These are phyloP conservation scores for Ustilago vetiveriae DNA, from an alignment of 1,284 basidiomycete species.

Conservation along the genomic window DNA sequence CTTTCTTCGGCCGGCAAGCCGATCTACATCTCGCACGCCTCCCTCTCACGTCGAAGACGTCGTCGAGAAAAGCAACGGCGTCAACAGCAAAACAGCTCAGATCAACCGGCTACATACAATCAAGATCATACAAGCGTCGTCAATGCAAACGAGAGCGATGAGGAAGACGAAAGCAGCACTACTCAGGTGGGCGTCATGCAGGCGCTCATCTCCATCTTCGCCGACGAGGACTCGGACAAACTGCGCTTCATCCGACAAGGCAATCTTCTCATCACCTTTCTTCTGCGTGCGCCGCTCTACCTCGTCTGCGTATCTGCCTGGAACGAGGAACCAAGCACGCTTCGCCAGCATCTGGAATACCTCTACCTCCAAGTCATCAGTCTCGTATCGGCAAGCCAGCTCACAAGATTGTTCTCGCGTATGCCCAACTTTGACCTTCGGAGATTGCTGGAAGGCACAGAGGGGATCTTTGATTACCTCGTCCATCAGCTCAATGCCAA, in stretches of 20 bases:
- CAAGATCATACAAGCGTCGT: too few relatives aligned
- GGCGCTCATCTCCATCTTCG: conserved; percentile 80
- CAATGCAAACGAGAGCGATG: conserved; percentile 46
- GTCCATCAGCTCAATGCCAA: conserved; percentile 50
- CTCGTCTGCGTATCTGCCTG: conserved; percentile 88
- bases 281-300: conserved; percentile 86
- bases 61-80: conserved; percentile 12
- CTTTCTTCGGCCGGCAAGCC: conserved; percentile 59
- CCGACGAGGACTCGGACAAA: conserved; percentile 59
- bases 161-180: conserved; percentile 73
- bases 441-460: conserved; percentile 79
- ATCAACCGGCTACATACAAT: too few relatives aligned
- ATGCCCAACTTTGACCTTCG: conserved; percentile 90
- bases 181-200: conserved; percentile 91
- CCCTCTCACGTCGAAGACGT: conserved; percentile 16
- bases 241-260: conserved; percentile 50
- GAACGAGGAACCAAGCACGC: conserved; percentile 91
- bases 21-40: conserved; percentile 53
- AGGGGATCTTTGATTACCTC: conserved; percentile 47
- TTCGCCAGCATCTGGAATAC: conserved; percentile 90
- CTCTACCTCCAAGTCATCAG: conserved; percentile 91
- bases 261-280: conserved; percentile 79
- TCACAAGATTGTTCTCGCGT: conserved; percentile 84
- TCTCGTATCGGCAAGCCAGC: conserved; percentile 83
- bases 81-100: not conserved